A percentile compares a stretch with the other conserved stretches of the same genome.
These are phyloP conservation scores for Afroboletus lepidellus DNA, from an alignment of 1,284 basidiomycete genomes.

Conservation along the genomic window DNA sequence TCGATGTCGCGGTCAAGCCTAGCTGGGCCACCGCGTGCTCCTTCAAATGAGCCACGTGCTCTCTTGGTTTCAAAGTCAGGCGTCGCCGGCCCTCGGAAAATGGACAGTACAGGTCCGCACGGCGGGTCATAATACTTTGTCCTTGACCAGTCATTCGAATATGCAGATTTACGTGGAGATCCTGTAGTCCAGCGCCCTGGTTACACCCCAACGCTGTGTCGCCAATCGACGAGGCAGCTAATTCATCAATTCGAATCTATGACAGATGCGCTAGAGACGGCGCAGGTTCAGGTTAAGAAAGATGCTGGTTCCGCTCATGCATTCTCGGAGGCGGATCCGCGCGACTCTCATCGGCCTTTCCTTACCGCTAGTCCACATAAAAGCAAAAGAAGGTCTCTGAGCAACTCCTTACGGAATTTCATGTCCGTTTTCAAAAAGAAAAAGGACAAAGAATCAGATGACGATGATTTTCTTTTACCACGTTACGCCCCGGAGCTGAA, in stretches of 20 bases:
- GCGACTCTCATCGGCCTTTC: conserved; percentile 12
- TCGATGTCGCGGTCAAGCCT: conserved; percentile 10
- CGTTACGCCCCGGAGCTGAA: conserved; percentile 9
- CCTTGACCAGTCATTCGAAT: not conserved
- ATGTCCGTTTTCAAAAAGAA: conserved; percentile 64
- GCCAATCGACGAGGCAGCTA: conserved; percentile 37
- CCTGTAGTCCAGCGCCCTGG: not conserved
- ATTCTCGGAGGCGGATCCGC: conserved; percentile 14
- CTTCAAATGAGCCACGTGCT: not conserved
- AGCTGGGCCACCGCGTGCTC: not conserved
- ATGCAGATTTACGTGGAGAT: not conserved
- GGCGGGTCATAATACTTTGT: not conserved
- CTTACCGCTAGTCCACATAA: conserved; percentile 28
- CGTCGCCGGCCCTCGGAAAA: conserved; percentile 28
- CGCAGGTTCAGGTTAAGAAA: conserved; percentile 8
- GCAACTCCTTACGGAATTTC: conserved; percentile 64
- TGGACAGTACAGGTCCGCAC: conserved; percentile 10
- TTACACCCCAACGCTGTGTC: conserved; percentile 19
- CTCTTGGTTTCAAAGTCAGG: conserved; percentile 15
- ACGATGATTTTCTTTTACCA: conserved; percentile 18
- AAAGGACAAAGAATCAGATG: conserved; percentile 37
- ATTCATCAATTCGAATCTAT: conserved; percentile 46
- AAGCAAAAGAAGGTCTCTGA: conserved; percentile 48
- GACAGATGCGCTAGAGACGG: conserved; percentile 10
- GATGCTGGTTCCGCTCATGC: conserved; percentile 10